Evolutionary conservation across 192 early-diverging fungal genomes (phyloP).

Genomic region (Jimgerdemannia flammicorona): DNA sequence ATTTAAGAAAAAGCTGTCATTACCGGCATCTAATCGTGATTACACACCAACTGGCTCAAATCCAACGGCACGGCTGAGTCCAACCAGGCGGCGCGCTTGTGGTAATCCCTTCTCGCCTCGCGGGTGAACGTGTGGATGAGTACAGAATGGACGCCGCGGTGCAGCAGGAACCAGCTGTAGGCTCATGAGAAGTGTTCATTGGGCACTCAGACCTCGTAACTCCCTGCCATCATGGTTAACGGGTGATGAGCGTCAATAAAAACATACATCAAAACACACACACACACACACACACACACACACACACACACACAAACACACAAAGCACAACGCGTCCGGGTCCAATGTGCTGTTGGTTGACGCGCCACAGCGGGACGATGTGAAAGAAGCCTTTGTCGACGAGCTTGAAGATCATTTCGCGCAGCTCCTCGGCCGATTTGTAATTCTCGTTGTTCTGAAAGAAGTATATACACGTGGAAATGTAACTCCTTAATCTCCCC

Average conservation of each 20-base stretch:
- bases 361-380: slow-evolving; percentile 40
- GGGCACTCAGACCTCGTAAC: slow-evolving; percentile 63
- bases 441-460: slow-evolving; percentile 42
- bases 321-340: slow-evolving; percentile 63
- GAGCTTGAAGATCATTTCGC: slow-evolving; percentile 38
- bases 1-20: too few species aligned
- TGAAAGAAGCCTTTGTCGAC: slow-evolving; percentile 47
- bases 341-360: slow-evolving; percentile 43
- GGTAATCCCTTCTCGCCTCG: slow-evolving; percentile 51
- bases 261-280: too few species aligned
- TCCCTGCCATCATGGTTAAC: too few species aligned
- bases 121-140: slow-evolving; percentile 61
- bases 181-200: slow-evolving; percentile 54
- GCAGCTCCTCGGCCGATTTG: slow-evolving; percentile 25
- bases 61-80: slow-evolving; percentile 50
- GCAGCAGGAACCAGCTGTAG: slow-evolving; percentile 50
- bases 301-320: too few species aligned
- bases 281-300: too few species aligned
- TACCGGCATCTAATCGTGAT: too few species aligned
- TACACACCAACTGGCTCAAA: slow-evolving; percentile 20
- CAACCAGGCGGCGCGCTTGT: slow-evolving; percentile 51
- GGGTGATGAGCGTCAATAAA: too few species aligned
- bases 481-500: slow-evolving; percentile 64
- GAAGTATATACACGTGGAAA: slow-evolving; percentile 68
- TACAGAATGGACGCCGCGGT: slow-evolving; percentile 43